These are phyloP conservation scores for Mycena sp. DNA, from an alignment of 1,284 basidiomycete species.

Conservation along the genomic window DNA sequence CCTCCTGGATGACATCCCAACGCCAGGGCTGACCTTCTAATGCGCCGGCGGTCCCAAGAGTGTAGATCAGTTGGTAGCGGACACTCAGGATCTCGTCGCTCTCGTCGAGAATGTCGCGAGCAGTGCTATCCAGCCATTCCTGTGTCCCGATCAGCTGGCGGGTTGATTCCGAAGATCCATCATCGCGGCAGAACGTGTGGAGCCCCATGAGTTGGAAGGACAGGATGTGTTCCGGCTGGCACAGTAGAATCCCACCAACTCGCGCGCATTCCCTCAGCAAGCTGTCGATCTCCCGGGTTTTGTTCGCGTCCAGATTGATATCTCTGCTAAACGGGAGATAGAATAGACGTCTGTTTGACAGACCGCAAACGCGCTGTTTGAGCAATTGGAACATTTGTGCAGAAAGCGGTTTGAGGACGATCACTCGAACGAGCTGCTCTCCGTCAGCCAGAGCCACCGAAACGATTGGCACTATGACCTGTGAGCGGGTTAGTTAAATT, in stretches of 20 bases:
- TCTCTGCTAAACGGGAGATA: slow-evolving; percentile 59
- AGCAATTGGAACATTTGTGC: slow-evolving; percentile 60
- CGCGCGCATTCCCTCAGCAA: slow-evolving; percentile 51
- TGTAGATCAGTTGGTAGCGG: slow-evolving; percentile 60
- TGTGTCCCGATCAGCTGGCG: slow-evolving; percentile 36
- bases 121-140: slow-evolving; percentile 45
- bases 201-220: slow-evolving; percentile 58
- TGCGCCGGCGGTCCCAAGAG: slow-evolving; percentile 50
- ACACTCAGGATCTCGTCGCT: slow-evolving; percentile 62
- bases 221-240: slow-evolving; percentile 63
- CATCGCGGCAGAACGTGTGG: slow-evolving; percentile 37
- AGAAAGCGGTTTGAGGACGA: slow-evolving; percentile 55
- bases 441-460: slow-evolving; percentile 52
- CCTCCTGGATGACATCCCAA: slow-evolving; percentile 44
- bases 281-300: slow-evolving; percentile 36
- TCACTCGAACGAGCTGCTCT: slow-evolving; percentile 52
- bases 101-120: slow-evolving; percentile 61
- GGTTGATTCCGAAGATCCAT: slow-evolving; percentile 1
- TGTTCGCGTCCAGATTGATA: slow-evolving; percentile 32
- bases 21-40: slow-evolving; percentile 56
- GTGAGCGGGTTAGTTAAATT: neutral
- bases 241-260: slow-evolving; percentile 52
- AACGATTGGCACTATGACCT: slow-evolving; percentile 56
- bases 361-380: slow-evolving; percentile 51
- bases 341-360: slow-evolving; percentile 57